Conservation (phyloP, 164 flowering plant genomes). For the Echeveria elegans region DNA sequence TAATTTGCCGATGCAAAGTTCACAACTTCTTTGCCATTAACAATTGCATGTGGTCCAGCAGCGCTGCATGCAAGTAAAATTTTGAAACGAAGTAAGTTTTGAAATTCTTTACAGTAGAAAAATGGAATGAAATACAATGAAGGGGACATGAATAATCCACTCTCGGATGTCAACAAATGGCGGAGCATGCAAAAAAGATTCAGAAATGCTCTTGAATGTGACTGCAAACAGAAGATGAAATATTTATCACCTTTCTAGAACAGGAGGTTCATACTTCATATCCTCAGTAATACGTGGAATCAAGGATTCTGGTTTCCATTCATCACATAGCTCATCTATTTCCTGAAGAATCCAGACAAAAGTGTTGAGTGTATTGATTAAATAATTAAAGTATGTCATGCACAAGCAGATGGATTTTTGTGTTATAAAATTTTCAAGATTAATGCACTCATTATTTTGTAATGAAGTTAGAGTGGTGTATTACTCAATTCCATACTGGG, state of each 20-base stretch:
- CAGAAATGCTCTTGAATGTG: neutral
- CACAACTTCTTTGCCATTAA: slow-evolving; percentile 82
- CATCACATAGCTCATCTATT: slow-evolving; percentile 92
- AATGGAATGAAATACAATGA: neutral
- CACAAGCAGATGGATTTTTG: neutral
- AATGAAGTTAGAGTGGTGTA: neutral
- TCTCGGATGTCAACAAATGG: neutral
- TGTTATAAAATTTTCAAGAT: neutral
- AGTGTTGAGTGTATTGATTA: neutral
- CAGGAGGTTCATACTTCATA: slow-evolving; percentile 59
- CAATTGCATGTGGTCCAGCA: slow-evolving; percentile 74
- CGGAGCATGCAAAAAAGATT: neutral
- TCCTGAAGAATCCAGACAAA: slow-evolving; percentile 31
- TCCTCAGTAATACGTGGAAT: slow-evolving; percentile 65
- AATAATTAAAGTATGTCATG: neutral
- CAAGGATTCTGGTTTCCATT: slow-evolving; percentile 91
- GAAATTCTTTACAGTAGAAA: neutral
- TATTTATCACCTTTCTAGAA: slow-evolving; percentile 59
- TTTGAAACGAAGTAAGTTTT: neutral
- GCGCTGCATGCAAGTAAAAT: slow-evolving; percentile 46
- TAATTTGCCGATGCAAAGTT: slow-evolving; percentile 95
- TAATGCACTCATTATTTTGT: neutral
- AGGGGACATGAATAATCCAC: neutral
- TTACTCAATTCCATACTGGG: neutral
- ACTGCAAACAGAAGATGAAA: neutral